Percentiles rank a stretch among this genome's conserved stretches.
These are phyloP conservation scores for Schoenoplectus triqueter DNA, from an alignment of 202 grass and related monocot species.

Conservation along the genomic window DNA sequence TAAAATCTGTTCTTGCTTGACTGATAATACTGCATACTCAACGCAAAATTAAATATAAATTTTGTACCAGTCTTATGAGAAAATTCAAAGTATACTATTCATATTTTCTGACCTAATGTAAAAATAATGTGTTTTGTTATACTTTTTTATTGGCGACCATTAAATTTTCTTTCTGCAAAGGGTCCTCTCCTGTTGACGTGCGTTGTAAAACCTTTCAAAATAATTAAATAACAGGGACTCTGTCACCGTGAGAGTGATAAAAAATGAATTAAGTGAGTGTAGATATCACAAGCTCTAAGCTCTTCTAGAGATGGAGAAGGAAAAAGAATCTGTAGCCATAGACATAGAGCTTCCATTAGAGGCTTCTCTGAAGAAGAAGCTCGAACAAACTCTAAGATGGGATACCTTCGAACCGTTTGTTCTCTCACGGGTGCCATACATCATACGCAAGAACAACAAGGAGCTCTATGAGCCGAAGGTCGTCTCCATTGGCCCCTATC, in stretches of 20 bases:
- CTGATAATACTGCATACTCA: not conserved
- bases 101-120: too few species aligned
- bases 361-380: slow-evolving; percentile 7
- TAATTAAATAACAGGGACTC: not conserved
- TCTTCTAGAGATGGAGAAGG: slow-evolving; percentile 16
- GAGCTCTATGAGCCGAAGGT: slow-evolving; percentile 72
- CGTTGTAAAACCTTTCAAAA: not conserved
- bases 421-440: slow-evolving; percentile 52
- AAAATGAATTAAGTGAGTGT: not conserved
- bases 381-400: slow-evolving; percentile 22
- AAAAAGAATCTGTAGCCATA: slow-evolving; percentile 7
- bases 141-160: not conserved
- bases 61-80: too few species aligned
- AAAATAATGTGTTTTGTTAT: too few species aligned
- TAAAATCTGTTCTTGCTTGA: not conserved
- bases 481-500: slow-evolving; percentile 63
- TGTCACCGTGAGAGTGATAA: not conserved
- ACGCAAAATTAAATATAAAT: too few species aligned
- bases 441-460: slow-evolving; percentile 56
- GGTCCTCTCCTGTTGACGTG: not conserved
- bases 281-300: not conserved
- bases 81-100: too few species aligned
- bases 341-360: slow-evolving; percentile 38
- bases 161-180: not conserved
- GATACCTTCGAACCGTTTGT: slow-evolving; percentile 46